Base-by-base conservation (phyloP, 768 basidiomycete genomes). In the Clavulina sp. region DNA sequence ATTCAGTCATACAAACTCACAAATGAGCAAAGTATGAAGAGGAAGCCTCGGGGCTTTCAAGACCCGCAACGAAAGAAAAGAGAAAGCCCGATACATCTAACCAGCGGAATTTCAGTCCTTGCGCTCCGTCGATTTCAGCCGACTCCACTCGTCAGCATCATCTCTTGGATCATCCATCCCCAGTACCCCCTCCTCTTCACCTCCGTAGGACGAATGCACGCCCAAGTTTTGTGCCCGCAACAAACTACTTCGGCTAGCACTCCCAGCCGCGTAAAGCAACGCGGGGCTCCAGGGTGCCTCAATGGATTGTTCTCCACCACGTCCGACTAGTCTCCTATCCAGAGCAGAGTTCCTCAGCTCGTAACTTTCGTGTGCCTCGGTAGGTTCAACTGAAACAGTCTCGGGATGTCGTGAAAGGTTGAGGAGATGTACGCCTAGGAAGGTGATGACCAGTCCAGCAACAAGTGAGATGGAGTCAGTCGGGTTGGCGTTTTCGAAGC, bases 361-460 rank as follows among this genome's bases (percentile, higher is more conserved):
- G 19, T 38, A 38, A 38, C 19, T 19, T 7, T 38, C 19, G 1
- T 76, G 77, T 53, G 92, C 89, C 46, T 84, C 65, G 4, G 86
- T 89, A 60, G 80, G 69, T 1, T 87, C 76, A 41, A 86, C 86
- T 54, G 81, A 80, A 50, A 89, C 69, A 59, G 81, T 84, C 56
- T 54, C 53, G 5, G 58, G 67, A 49, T 68, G 67, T 23, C 84
- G 80, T 2, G 86, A 86, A 56, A 85, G 62, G 64, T 88, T 86
- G 60, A 95, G 77, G 36, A 95, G 75, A 65, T 95, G 86, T n/a
- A 99, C 95, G 32, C 95, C 95, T 55, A 95, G 74, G 70, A 95
- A 97, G 49, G 88, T 99, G 59, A 87, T 78, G 58, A 82, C 68
- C 66, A 97, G 93, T 40, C 95, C 95, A 48, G 78, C 75, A 52